phyloP scores from a whole-genome alignment of 169 alveolate genomes.

The Plasmodium coatneyi region DNA sequence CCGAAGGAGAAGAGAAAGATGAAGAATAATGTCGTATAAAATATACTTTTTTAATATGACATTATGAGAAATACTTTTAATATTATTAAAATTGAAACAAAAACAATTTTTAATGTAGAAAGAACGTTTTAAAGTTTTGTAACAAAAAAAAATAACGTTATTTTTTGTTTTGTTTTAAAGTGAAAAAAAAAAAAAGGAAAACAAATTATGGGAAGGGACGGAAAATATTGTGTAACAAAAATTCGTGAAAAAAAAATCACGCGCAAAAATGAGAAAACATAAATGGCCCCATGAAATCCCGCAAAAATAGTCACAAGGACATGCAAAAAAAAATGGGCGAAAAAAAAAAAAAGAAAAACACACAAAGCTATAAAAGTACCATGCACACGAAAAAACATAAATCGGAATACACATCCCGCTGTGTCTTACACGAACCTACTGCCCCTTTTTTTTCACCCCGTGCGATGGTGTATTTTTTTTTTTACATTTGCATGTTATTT shows the following conservation, averaged over 20 bases:
- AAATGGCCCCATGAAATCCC: not conserved
- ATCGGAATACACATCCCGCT: not conserved
- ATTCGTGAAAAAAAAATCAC: not conserved
- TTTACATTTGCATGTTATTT: not conserved
- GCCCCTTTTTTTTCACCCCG: not conserved
- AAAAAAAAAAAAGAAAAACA: not conserved
- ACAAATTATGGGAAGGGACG: not conserved
- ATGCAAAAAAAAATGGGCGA: not conserved
- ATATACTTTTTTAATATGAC: not conserved
- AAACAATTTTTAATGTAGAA: not conserved
- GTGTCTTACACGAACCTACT: not conserved
- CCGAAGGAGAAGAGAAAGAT: not conserved
- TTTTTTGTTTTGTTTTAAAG: not conserved
- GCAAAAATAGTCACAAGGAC: not conserved
- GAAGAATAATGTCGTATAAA: not conserved
- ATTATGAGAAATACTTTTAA: not conserved
- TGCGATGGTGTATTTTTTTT: not conserved
- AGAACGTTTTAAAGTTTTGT: not conserved
- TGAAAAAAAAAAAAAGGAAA: not conserved
- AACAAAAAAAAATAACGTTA: not conserved
- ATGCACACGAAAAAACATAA: not conserved
- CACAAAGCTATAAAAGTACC: not conserved
- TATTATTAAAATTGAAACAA: slow-evolving; percentile 6
- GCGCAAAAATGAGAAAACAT: not conserved
- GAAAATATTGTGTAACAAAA: not conserved